Percentiles rank a stretch among this genome's conserved stretches.
Evolutionary conservation across 805 yeast genomes (phyloP).

Genomic region (Metschnikowia noctiluminum): DNA sequence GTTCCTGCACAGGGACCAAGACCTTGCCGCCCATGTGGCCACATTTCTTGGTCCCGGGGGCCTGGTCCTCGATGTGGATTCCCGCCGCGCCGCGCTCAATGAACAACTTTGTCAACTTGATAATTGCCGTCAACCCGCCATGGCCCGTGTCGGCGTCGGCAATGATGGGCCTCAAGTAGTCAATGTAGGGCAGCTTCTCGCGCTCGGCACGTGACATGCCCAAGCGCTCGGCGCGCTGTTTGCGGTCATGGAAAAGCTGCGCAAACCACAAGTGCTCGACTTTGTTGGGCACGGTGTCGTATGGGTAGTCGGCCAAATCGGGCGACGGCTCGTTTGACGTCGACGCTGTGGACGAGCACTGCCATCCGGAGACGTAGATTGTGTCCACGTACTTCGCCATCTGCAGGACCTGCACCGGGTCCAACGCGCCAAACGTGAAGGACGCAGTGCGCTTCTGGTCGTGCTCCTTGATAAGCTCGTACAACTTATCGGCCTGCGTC

Average conservation of each 20-base stretch:
- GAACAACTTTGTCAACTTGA: slow-evolving; percentile 92
- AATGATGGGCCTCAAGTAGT: slow-evolving; percentile 88
- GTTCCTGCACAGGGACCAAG: slow-evolving; percentile 95
- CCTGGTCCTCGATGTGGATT: slow-evolving; percentile 97
- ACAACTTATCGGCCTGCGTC: slow-evolving; percentile 79
- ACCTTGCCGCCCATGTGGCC: slow-evolving; percentile 99
- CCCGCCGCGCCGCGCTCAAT: slow-evolving; percentile 99
- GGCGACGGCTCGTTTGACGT: slow-evolving; percentile 98
- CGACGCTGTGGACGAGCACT: slow-evolving; percentile 96
- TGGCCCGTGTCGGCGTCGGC: slow-evolving; percentile 99
- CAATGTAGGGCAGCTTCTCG: slow-evolving; percentile 67
- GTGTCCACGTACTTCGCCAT: slow-evolving; percentile 95
- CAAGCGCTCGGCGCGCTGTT: slow-evolving; percentile 84
- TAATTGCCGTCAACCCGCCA: slow-evolving; percentile 96
- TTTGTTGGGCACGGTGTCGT: slow-evolving; percentile 98
- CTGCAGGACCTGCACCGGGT: slow-evolving; percentile 92
- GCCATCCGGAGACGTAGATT: slow-evolving; percentile 97
- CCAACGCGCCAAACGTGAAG: slow-evolving; percentile 92
- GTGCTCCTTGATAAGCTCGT: slow-evolving; percentile 64
- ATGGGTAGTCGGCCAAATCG: slow-evolving; percentile 97
- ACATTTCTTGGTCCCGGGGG: slow-evolving; percentile 97
- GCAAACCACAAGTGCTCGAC: slow-evolving; percentile 97
- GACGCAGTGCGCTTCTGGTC: slow-evolving; percentile 70
- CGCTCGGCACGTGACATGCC: slow-evolving; percentile 60
- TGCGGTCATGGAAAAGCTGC: slow-evolving; percentile 94